These are phyloP conservation scores for Debaryomyces sp. DNA, from an alignment of 1,139 yeast genomes.

Conservation along the genomic window DNA sequence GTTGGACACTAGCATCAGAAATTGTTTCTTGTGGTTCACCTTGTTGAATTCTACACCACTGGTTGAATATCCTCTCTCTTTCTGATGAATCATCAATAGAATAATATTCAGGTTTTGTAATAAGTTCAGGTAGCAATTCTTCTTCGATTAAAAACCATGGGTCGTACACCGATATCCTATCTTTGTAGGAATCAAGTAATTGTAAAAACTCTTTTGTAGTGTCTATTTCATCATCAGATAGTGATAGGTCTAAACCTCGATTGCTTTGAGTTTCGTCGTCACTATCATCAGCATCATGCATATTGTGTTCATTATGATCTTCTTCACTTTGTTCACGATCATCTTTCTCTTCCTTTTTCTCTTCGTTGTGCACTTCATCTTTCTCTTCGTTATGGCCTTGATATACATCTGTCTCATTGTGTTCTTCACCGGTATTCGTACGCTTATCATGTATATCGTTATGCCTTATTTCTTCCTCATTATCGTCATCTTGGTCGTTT, in stretches of 20 bases:
- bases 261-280: slow-evolving; percentile 6
- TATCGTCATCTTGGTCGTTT: not conserved
- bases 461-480: slow-evolving; percentile 6
- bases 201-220: slow-evolving; percentile 19
- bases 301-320: slow-evolving; percentile 1
- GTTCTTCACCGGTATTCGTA: slow-evolving; percentile 12
- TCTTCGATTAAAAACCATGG: slow-evolving; percentile 47
- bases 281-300: not conserved
- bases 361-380: not conserved
- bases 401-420: not conserved
- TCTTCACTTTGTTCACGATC: slow-evolving; percentile 1
- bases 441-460: slow-evolving; percentile 13
- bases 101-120: slow-evolving; percentile 34
- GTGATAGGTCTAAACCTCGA: slow-evolving; percentile 22
- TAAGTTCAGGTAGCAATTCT: slow-evolving; percentile 32
- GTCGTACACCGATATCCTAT: slow-evolving; percentile 34
- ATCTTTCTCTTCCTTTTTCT: slow-evolving; percentile 9
- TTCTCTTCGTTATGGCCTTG: slow-evolving; percentile 8
- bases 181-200: slow-evolving; percentile 27
- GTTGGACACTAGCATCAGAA: not conserved
- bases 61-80: slow-evolving; percentile 30
- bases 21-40: not conserved
- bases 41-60: slow-evolving; percentile 29
- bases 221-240: slow-evolving; percentile 17
- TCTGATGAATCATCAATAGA: slow-evolving; percentile 20